phyloP scores from a whole-genome alignment of 2,329 filamentous ascomycete species.

The Aschersonia sp. region DNA sequence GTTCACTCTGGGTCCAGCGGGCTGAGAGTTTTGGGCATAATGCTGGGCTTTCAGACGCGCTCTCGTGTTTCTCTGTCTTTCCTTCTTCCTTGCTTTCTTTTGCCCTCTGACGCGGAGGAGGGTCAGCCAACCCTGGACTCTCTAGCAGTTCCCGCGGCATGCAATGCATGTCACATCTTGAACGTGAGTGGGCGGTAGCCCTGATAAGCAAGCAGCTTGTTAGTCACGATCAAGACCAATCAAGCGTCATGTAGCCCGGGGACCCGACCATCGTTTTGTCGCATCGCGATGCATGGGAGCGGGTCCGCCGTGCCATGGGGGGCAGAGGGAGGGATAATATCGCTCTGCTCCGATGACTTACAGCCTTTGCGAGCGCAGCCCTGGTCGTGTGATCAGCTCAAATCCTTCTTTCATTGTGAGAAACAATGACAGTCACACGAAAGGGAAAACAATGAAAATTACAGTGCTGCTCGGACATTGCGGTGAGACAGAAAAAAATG shows the following conservation, averaged over 20 bases:
- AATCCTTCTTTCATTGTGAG: too few species aligned
- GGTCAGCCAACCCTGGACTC: too few species aligned
- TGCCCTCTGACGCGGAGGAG: neutral
- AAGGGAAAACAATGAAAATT: too few species aligned
- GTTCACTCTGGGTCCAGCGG: too few species aligned
- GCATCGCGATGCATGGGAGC: neutral
- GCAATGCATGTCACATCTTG: neutral
- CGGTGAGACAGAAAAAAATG: too few species aligned
- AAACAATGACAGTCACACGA: too few species aligned
- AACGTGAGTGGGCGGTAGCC: neutral
- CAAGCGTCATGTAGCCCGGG: neutral
- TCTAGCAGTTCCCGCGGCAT: neutral
- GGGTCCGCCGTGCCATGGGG: neutral
- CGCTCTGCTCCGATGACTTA: neutral
- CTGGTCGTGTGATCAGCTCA: neutral
- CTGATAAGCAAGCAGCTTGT: neutral
- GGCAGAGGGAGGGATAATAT: neutral
- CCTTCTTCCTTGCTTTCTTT: neutral
- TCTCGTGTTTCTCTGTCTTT: neutral
- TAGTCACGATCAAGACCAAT: neutral
- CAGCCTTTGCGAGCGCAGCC: neutral
- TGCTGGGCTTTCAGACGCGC: too few species aligned
- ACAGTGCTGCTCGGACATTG: too few species aligned
- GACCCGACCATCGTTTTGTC: neutral
- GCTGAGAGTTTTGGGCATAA: too few species aligned